Evolutionary conservation across 2,329 filamentous ascomycete species (phyloP).

Genomic region (Lachnellula occidentalis): DNA sequence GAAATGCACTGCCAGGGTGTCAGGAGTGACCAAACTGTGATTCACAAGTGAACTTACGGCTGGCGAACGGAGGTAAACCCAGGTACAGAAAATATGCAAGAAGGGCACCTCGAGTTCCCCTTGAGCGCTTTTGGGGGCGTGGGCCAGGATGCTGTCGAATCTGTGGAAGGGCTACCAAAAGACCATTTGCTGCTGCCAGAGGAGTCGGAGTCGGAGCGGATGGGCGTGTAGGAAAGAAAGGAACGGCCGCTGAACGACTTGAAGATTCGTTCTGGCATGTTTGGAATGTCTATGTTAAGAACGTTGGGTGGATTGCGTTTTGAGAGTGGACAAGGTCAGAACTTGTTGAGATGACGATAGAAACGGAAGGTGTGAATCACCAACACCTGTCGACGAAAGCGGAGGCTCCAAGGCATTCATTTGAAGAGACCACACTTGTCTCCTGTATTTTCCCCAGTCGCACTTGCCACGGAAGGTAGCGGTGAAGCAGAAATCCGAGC

Average conservation of each 20-base stretch:
- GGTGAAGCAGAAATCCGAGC: not conserved
- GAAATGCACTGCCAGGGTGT: conserved; percentile 2
- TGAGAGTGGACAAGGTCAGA: not conserved
- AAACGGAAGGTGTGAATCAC: not conserved
- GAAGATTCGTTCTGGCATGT: conserved; percentile 12
- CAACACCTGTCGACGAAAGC: not conserved
- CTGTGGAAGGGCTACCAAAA: conserved; percentile 8
- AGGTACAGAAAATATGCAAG: not conserved
- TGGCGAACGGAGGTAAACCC: conserved; percentile 6
- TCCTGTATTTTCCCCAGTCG: not conserved
- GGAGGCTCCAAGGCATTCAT: not conserved
- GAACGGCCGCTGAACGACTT: conserved; percentile 8
- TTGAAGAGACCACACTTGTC: not conserved
- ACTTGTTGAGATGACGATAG: not conserved
- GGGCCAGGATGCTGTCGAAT: conserved; percentile 20
- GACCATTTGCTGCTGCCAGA: conserved; percentile 19
- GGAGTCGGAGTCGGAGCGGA: conserved; percentile 10
- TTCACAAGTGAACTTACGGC: conserved; percentile 7
- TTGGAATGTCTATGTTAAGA: conserved; percentile 11
- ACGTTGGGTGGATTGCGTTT: too few species aligned
- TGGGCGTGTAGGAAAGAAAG: conserved; percentile 13
- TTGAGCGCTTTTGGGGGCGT: conserved; percentile 18
- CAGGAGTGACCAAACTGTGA: not conserved
- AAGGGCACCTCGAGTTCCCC: conserved; percentile 4
- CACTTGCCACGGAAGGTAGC: not conserved